Evolutionary conservation across 495 filamentous ascomycete species (phyloP), one percentile per base, ranked within the genome.

Genomic region (Penicillium fimorum): DNA sequence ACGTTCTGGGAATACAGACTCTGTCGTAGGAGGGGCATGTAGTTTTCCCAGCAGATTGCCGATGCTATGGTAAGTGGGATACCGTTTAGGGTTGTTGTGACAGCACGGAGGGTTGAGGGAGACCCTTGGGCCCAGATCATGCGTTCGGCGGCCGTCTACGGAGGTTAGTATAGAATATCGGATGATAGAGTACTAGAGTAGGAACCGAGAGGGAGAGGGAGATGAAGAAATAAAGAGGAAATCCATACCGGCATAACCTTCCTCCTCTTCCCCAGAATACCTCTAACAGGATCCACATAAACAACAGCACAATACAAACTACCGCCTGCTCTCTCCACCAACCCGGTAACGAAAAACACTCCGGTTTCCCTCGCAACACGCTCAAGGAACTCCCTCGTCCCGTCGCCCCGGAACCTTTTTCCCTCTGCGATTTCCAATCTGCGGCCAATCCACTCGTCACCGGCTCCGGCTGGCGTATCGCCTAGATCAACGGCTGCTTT

Each of bases 1-100:
- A 96, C 87, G 65, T 96, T 95, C 70, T 97, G 93, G 2, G 83
- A 80, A 64, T 97, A 97, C 17, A 97, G 78, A 20, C 85, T 82
- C 49, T 90, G 80, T 9, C 88, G 77, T 1, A 97, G 79, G 18
- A 97, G 74, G 0, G 93, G 93, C 93, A 97, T 97, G 66, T 90
- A 96, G 60, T 91, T 97, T 71, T 97, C 93, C 93, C 93, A 97
- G 76, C 93, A 97, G 41, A 97, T 95, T 2, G 92, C 93, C 0
- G 90, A 84, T 0, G 85, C 93, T 7, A 96, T 73, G 15, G 86
- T 91, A 18, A 97, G 72, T 43, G 81, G 83, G 13, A 93, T 83
- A 20, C 88, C 90, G 20, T 84, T 82, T 57, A 97, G 87, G n/a
- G 76, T 81, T 1, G 92, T 92, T 20, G 84, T 89, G 2, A 97